Conservation (phyloP, 139 green algal genomes). For the Pedinophyceae sp. region DNA sequence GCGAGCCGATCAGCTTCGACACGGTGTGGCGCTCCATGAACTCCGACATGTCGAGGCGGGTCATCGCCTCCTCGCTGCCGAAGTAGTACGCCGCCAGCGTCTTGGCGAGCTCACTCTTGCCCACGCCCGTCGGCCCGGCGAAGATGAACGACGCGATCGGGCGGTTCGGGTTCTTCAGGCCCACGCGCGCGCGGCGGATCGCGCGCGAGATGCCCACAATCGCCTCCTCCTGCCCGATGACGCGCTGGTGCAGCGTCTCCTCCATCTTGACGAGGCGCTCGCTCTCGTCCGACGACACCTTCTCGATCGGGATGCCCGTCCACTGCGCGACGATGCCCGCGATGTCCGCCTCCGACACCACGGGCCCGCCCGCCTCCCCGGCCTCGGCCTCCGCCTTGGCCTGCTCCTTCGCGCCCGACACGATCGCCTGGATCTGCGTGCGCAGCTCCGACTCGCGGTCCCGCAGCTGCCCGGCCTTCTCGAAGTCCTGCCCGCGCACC, state of each 20-base stretch:
- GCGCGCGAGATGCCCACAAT: slow-evolving; percentile 75
- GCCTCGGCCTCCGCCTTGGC: slow-evolving; percentile 55
- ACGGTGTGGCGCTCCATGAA: slow-evolving; percentile 99
- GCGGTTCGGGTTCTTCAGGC: slow-evolving; percentile 96
- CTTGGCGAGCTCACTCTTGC: slow-evolving; percentile 98
- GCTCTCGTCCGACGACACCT: slow-evolving; percentile 83
- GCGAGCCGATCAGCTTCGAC: slow-evolving; percentile 95
- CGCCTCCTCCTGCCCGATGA: slow-evolving; percentile 95
- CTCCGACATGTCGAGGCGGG: slow-evolving; percentile 97
- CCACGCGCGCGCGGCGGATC: slow-evolving; percentile 86
- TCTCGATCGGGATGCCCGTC: slow-evolving; percentile 72
- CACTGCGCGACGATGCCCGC: slow-evolving; percentile 85
- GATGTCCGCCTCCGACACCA: slow-evolving; percentile 85
- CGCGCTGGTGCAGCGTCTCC: slow-evolving; percentile 79
- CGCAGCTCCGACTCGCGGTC: slow-evolving; percentile 97
- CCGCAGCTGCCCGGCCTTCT: slow-evolving; percentile 86
- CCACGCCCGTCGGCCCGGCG: slow-evolving; percentile 62
- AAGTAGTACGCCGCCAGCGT: slow-evolving; percentile 97
- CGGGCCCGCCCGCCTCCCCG: slow-evolving; percentile 46
- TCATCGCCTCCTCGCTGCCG: slow-evolving; percentile 89
- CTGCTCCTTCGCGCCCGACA: slow-evolving; percentile 42
- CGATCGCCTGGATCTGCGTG: slow-evolving; percentile 75
- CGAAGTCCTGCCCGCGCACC: slow-evolving; percentile 83
- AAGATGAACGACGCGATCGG: slow-evolving; percentile 97
- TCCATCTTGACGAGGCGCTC: slow-evolving; percentile 97